Evolutionary conservation across 805 yeast species (phyloP).

Genomic region (Cyberlindnera euphorbiae): DNA sequence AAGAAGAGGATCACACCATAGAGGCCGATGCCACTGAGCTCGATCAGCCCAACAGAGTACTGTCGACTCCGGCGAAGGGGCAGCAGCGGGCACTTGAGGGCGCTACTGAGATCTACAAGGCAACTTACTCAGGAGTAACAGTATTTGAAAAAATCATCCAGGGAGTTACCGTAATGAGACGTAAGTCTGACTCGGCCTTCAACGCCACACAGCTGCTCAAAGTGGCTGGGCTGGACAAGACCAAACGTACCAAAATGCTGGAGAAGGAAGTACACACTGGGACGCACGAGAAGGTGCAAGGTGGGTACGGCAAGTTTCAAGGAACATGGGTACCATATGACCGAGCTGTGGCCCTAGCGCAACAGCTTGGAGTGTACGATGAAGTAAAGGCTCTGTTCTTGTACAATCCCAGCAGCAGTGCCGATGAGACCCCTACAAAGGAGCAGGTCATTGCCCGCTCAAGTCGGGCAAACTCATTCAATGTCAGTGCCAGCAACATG

Average conservation of each 20-base stretch:
- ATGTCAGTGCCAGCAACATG: conserved; percentile 7
- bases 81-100: neutral
- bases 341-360: conserved; percentile 56
- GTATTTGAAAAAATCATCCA: conserved; percentile 72
- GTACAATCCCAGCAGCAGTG: conserved; percentile 34
- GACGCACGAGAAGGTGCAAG: conserved; percentile 72
- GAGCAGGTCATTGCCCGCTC: conserved; percentile 38
- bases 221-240: conserved; percentile 72
- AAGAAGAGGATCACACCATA: conserved; percentile 8
- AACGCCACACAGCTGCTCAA: conserved; percentile 80
- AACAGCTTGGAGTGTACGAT: conserved; percentile 55
- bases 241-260: conserved; percentile 67
- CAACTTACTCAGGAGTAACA: conserved; percentile 75
- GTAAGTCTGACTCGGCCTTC: conserved; percentile 74
- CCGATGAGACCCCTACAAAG: conserved; percentile 42
- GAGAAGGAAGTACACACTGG: conserved; percentile 71
- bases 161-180: conserved; percentile 71
- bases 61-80: neutral
- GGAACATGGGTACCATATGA: conserved; percentile 83
- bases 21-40: conserved; percentile 15
- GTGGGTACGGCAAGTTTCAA: conserved; percentile 81
- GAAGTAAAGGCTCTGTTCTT: conserved; percentile 60
- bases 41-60: conserved; percentile 3
- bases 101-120: conserved; percentile 49
- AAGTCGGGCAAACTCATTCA: conserved; percentile 8